These are phyloP conservation scores for Penicillium crystallinum DNA, from an alignment of 495 filamentous ascomycete genomes.

Conservation along the genomic window DNA sequence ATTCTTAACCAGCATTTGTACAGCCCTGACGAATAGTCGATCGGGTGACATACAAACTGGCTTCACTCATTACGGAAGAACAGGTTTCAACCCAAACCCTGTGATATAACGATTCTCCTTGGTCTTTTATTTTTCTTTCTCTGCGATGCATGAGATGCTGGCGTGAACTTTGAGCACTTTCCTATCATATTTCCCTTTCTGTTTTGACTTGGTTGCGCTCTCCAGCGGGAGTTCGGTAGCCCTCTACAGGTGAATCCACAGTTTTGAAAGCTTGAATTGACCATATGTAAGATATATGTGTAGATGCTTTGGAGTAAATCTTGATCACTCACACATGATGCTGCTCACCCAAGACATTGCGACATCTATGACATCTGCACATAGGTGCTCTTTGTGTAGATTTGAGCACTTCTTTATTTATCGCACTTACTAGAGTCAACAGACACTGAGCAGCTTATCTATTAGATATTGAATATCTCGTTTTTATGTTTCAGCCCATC, in stretches of 20 bases:
- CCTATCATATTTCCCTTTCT: constrained; percentile 10
- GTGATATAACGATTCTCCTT: constrained; percentile 23
- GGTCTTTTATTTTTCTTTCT: constrained; percentile 12
- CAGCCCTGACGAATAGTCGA: constrained; percentile 52
- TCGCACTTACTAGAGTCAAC: neutral
- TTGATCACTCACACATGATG: no score
- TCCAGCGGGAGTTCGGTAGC: constrained; percentile 40
- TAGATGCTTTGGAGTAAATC: neutral
- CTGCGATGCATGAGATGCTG: constrained; percentile 31
- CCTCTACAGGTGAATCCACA: constrained; percentile 5
- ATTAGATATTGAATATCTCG: no score
- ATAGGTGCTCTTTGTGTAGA: neutral
- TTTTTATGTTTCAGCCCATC: no score
- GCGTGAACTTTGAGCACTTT: constrained; percentile 17
- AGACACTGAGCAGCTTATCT: neutral
- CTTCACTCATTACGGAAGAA: constrained; percentile 5
- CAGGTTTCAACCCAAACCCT: constrained; percentile 7
- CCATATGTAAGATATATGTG: neutral
- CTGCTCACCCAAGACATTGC: neutral
- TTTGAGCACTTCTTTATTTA: neutral
- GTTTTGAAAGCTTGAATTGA: neutral
- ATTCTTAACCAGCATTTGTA: constrained; percentile 65
- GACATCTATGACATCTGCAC: neutral
- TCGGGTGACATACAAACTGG: constrained; percentile 5
- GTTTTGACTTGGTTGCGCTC: constrained; percentile 27